Percentiles rank a stretch among this genome's conserved stretches.
Evolutionary conservation across 164 flowering plant genomes (phyloP).

Genomic region (Litsea cubeba): DNA sequence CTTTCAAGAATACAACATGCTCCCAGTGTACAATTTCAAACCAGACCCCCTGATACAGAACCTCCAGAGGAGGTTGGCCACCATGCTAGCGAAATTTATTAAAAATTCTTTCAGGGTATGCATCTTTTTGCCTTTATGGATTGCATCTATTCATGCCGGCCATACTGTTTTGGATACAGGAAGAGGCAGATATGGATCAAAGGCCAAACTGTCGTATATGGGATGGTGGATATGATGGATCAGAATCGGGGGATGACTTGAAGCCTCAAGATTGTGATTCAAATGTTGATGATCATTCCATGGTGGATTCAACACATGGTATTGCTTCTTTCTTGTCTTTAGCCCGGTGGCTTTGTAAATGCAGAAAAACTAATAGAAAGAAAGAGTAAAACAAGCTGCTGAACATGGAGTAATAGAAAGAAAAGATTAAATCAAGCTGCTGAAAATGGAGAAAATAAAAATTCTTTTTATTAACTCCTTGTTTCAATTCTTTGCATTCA

Average conservation of each 20-base stretch:
- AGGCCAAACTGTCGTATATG: slow-evolving; percentile 68
- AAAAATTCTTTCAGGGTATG: background rate
- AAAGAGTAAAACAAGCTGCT: too few species aligned
- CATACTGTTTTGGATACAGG: slow-evolving; percentile 31
- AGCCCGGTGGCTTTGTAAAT: background rate
- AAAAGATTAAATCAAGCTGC: too few species aligned
- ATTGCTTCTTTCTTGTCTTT: slow-evolving; percentile 1
- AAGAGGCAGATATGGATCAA: slow-evolving; percentile 62
- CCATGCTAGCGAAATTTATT: background rate
- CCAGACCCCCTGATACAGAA: slow-evolving; percentile 49
- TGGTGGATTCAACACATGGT: slow-evolving; percentile 22
- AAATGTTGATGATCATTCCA: slow-evolving; percentile 14
- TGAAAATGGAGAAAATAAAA: too few species aligned
- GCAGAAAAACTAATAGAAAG: too few species aligned
- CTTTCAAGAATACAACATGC: slow-evolving; percentile 66
- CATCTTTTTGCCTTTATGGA: slow-evolving; percentile 2
- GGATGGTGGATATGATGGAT: slow-evolving; percentile 62
- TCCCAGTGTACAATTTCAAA: slow-evolving; percentile 83
- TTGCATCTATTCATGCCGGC: background rate
- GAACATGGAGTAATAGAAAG: too few species aligned
- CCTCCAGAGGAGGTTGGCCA: slow-evolving; percentile 64
- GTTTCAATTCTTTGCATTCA: too few species aligned
- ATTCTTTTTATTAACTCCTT: too few species aligned
- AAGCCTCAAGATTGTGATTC: slow-evolving; percentile 23
- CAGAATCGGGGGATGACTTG: slow-evolving; percentile 57